Evolutionary conservation across 129 eudicot species (phyloP).

Genomic region (Daucus carota): DH1_v3.0 NC_030385.2:37013001-37013500

Average conservation of each 20-base stretch:
- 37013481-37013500: not conserved
- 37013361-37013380: no score
- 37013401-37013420: not conserved
- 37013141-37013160: conserved; percentile 32
- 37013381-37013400: no score
- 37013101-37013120: not conserved
- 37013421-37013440: not conserved
- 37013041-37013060: not conserved
- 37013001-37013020: not conserved
- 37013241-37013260: not conserved
- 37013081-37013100: not conserved
- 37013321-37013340: not conserved
- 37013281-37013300: not conserved
- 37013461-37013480: not conserved
- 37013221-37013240: conserved; percentile 36
- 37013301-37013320: not conserved
- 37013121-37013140: not conserved
- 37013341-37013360: not conserved
- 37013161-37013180: conserved; percentile 20
- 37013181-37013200: conserved; percentile 20
- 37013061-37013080: not conserved
- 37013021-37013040: not conserved
- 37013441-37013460: not conserved
- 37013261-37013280: not conserved
- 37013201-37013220: conserved; percentile 31